A percentile compares a stretch with the other conserved stretches of the same genome.
Conservation (phyloP, 2,329 filamentous ascomycete genomes). For the Neoscytalidium dimidiatum region DNA sequence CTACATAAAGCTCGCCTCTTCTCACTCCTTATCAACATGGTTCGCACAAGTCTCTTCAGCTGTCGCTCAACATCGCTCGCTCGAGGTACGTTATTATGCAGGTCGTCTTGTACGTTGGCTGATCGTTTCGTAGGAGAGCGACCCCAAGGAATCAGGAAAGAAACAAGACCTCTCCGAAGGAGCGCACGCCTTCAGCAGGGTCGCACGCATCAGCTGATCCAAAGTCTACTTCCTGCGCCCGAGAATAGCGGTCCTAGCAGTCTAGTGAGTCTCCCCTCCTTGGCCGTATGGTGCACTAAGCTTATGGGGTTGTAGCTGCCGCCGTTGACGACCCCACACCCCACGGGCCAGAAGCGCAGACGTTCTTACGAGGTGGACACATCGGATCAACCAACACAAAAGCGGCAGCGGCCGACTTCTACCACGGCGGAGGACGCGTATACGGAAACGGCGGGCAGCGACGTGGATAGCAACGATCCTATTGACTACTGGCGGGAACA, state of each 20-base stretch:
- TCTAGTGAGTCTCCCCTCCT: not conserved
- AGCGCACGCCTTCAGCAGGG: not conserved
- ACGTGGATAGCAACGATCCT: not conserved
- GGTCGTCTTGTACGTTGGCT: not conserved
- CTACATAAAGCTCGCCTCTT: too few species aligned
- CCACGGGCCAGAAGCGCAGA: not conserved
- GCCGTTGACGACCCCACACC: not conserved
- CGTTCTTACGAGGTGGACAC: not conserved
- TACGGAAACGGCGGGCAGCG: not conserved
- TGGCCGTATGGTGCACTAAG: not conserved
- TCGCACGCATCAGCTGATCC: not conserved
- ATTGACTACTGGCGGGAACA: conserved; percentile 11
- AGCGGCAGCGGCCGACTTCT: not conserved
- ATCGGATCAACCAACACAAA: not conserved
- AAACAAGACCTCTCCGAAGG: not conserved
- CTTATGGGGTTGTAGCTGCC: not conserved
- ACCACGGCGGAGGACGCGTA: not conserved
- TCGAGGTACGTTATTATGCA: not conserved
- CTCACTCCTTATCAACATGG: not conserved
- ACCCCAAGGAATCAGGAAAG: not conserved
- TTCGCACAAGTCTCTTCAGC: not conserved
- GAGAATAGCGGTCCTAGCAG: not conserved
- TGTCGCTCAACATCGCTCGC: not conserved
- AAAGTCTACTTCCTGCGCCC: not conserved
- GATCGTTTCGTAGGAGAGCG: not conserved